Base-by-base conservation (phyloP, 352 stramenopile genomes). In the Phytophthora colocasiae region DNA sequence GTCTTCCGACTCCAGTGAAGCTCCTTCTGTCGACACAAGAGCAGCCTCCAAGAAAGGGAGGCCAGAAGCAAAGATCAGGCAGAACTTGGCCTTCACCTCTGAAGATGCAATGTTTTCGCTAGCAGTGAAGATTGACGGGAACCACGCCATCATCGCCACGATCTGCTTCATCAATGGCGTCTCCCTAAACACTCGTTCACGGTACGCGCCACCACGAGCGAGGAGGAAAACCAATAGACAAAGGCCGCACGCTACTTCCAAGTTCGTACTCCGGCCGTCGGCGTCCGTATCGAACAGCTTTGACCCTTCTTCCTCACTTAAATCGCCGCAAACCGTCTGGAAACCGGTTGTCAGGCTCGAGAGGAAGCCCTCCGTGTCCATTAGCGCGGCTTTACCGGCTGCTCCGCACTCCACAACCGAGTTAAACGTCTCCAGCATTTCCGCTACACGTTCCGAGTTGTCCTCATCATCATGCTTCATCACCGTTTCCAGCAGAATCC, bases 341-440 rank as follows among this genome's bases (percentile, higher is more conserved):
- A 89, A 66, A 2, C 61, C 77, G 22, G 55, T 58, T 41, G 82
- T 65, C 43, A 93, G 55, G 19, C 54, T 85, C n/a, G 64, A 36
- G 3, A 90, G 47, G 22, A 91, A 86, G 3, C 68, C 68, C 10
- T 74, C 27, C 17, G 72, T 83, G 5, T 80, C 69, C 66, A 90
- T 85, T 31, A 93, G 58, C 27, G 81, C 78, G 19, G 63, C 46
- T 54, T 81, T 81, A 4, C 85, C 85, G 9, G 64, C 36, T 14
- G 48, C 38, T 0, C 82, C 83, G 24, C 81, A 90, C 11, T 72
- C 69, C 10, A 82, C 65, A 39, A 93, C 80, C 22, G 78, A 73
- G n/a, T 82, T 83, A 40, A 91, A 91, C 15, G 88, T 81, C 61
- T 85, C 70, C 17, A 93, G 51, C 57, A 84, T 72, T 15, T 89